These are phyloP conservation scores for Phoma sp. DNA, from an alignment of 2,329 filamentous ascomycete species.

Conservation along the genomic window DNA sequence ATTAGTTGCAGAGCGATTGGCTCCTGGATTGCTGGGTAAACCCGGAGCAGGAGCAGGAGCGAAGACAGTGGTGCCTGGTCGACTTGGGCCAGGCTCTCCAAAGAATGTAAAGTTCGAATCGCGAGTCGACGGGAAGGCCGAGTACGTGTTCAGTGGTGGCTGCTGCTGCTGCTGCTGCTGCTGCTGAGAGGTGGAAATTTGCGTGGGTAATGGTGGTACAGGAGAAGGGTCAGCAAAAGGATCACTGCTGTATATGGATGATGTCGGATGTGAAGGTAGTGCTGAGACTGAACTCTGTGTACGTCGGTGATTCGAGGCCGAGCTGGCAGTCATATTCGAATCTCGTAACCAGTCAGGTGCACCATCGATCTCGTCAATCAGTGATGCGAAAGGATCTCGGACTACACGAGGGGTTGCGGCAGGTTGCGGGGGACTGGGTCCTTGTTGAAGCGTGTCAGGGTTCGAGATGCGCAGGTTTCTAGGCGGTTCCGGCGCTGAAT, in stretches of 20 bases:
- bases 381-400: constrained; percentile 40
- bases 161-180: background rate
- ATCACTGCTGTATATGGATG: constrained; percentile 36
- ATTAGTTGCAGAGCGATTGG: constrained; percentile 30
- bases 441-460: constrained; percentile 10
- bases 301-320: constrained; percentile 31
- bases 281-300: constrained; percentile 39
- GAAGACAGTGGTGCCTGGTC: constrained; percentile 29
- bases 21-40: constrained; percentile 7
- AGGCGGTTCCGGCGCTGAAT: constrained; percentile 29
- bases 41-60: constrained; percentile 1
- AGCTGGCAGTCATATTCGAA: constrained; percentile 14
- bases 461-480: constrained; percentile 38
- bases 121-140: constrained; percentile 26
- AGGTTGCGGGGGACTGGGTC: constrained; percentile 36
- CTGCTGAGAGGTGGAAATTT: background rate
- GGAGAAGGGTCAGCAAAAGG: constrained; percentile 38
- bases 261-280: constrained; percentile 37
- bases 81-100: constrained; percentile 44
- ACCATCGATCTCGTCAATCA: constrained; percentile 33
- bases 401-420: constrained; percentile 26
- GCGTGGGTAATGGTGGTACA: constrained; percentile 16
- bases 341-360: constrained; percentile 35
- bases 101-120: constrained; percentile 38
- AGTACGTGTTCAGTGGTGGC: constrained; percentile 13